Base-by-base conservation (phyloP, 2,329 filamentous ascomycete genomes). In the Madurella mycetomatis region DNA sequence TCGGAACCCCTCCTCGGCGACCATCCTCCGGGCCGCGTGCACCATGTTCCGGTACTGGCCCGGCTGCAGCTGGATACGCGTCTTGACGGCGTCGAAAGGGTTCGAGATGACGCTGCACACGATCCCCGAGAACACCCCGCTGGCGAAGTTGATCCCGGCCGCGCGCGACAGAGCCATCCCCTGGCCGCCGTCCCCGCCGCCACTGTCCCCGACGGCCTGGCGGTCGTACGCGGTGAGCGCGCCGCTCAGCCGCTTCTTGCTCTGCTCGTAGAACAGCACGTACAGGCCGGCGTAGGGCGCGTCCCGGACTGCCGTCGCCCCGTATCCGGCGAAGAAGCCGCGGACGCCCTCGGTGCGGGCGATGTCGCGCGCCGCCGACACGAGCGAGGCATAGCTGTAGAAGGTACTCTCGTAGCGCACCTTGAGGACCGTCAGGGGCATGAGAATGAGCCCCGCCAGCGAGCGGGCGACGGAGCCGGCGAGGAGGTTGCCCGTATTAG, bases 201-300 rank as follows among this genome's bases (percentile, higher is more conserved):
- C 18, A 5, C 34, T 15, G 5, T n/a, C 15, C 12, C 15, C 18
- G n/a, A n/a, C 19, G 30, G 39, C 46, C 9, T 41, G 13, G 47
- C 2, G 16, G 16, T 16, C 7, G 9, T 19, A 11, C 4, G 49
- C 17, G 15, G 42, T 47, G 25, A 58, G 65, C n/a, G 70, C 51
- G 1, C 59, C 56, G 50, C 75, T 75, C 13, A 94, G 73, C 13
- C 77, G 74, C 47, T 77, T 81, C 72, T 95, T 95, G 54, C 84
- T 79, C 66, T 89, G 82, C 73, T 99, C 94, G 72, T 99, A 99
- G 63, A 96, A 88, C 8, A 96, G 76, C 1, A 99, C 90, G 67
- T 99, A 99, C 15, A 96, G 77, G 0, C 94, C 94, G 0, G 94
- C 94, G 68, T 97, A 97, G 0, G 94, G 94, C n/a, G 92, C 94